These are phyloP conservation scores for Albugo candida DNA, from an alignment of 352 stramenopile species.

Conservation along the genomic window DNA sequence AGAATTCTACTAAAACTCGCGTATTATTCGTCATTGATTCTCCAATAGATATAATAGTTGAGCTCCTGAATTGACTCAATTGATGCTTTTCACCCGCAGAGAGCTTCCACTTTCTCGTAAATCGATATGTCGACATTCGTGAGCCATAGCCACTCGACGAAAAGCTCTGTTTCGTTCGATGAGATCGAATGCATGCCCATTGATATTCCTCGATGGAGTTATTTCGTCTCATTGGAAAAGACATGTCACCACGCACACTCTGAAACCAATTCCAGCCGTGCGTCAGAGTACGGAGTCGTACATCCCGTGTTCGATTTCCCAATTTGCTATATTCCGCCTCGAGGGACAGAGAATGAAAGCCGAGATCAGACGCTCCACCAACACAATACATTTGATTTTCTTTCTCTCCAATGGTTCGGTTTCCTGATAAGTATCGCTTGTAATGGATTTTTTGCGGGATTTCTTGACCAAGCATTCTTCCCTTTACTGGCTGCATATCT, in stretches of 20 bases:
- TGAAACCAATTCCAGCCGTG: neutral
- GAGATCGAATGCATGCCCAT: too few species aligned
- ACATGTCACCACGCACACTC: neutral
- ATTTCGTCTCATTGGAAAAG: too few species aligned
- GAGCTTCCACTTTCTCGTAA: too few species aligned
- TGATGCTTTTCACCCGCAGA: too few species aligned
- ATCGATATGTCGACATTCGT: too few species aligned
- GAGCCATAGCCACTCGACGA: too few species aligned
- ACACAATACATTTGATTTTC: neutral
- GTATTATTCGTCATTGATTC: too few species aligned
- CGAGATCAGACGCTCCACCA: neutral
- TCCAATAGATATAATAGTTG: too few species aligned
- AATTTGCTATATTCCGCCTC: neutral
- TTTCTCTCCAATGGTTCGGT: constrained; percentile 37
- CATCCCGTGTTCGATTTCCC: neutral
- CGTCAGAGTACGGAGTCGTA: neutral
- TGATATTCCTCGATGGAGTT: too few species aligned
- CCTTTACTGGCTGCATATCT: constrained; percentile 42
- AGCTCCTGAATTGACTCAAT: too few species aligned
- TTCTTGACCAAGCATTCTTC: constrained; percentile 36
- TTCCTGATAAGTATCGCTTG: constrained; percentile 32
- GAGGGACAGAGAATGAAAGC: neutral
- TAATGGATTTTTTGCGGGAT: constrained; percentile 41
- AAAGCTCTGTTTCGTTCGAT: too few species aligned
- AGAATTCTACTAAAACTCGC: too few species aligned